Evolutionary conservation across 1,284 basidiomycete species (phyloP), one percentile per base, ranked within the genome.

Genomic region (Phellinidium pouzarii): DNA sequence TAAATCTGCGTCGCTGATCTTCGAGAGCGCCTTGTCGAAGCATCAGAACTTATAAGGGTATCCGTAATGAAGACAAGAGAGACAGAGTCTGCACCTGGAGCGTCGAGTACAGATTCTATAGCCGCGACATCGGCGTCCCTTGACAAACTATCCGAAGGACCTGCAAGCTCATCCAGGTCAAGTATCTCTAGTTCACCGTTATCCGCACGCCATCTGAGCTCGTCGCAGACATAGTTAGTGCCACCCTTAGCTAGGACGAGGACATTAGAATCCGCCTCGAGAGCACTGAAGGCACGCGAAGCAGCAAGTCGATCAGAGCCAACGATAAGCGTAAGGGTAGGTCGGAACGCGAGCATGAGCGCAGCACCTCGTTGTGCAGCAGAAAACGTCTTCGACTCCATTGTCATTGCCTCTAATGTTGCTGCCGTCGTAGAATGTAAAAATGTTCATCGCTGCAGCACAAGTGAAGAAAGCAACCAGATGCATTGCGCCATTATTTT

Each of bases 221-320:
- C 93, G 2, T 87, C 80, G 65, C 86, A 87, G 1, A 80, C 76
- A 9, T 61, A 65, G 0, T 64, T 59, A 0, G 69, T 44, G 6
- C 77, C 76, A 0, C 76, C 80, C 26, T 68, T 72, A 0, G 72
- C 72, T 2, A 91, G 65, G 23, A 96, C 70, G 26, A 86, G 67
- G 26, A 95, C 92, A 9, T 65, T 62, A 1, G 89, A 84, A 52
- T 86, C 86, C 0, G 93, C 87, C 65, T 95, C 91, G 40, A 95
- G 76, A 3, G 90, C 84, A 2, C 87, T 74, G 61, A 89, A 89
- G 4, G 87, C 84, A 36, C 94, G 80, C 22, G 80, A 79, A 0
- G 92, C 91, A 0, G 92, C 91, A 1, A 96, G 77, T 11, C 77
- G 63, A 29, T 84, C 82, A 2, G 84, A 79, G 1, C 94, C 93